phyloP scores from a whole-genome alignment of 306 rosid species.

The Pyrus pyrifolia region DNA sequence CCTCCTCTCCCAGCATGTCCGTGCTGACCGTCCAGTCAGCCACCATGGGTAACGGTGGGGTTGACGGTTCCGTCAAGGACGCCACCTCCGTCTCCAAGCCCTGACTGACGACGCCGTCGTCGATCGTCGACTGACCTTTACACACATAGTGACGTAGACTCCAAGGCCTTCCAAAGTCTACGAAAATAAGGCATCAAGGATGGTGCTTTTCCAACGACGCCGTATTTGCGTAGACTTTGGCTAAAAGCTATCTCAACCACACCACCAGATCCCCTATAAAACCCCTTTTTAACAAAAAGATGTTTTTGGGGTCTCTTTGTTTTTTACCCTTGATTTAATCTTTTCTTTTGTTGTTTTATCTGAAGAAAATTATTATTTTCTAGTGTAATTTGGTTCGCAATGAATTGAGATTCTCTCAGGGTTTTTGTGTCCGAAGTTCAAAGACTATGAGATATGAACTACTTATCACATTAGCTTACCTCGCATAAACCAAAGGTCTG shows the following conservation, averaged over 20 bases:
- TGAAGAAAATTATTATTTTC: neutral
- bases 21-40: constrained; percentile 70
- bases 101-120: constrained; percentile 24
- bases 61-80: constrained; percentile 53
- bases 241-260: constrained; percentile 19
- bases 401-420: neutral
- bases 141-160: neutral
- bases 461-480: no score
- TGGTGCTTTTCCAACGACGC: constrained; percentile 37
- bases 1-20: constrained; percentile 84
- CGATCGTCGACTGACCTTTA: constrained; percentile 12
- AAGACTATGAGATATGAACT: no score
- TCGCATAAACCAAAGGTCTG: no score
- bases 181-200: constrained; percentile 36
- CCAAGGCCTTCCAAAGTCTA: constrained; percentile 30
- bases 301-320: neutral
- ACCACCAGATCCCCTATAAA: neutral
- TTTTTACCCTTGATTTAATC: neutral
- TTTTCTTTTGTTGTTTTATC: neutral
- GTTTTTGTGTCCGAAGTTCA: no score
- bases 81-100: constrained; percentile 69
- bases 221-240: constrained; percentile 59
- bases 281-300: neutral
- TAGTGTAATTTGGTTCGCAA: constrained; percentile 2
- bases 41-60: constrained; percentile 37